A percentile compares a stretch with the other conserved stretches of the same genome.
These are phyloP conservation scores for Acanthamoeba royreba DNA, from an alignment of 208 protist species.

Conservation along the genomic window DNA sequence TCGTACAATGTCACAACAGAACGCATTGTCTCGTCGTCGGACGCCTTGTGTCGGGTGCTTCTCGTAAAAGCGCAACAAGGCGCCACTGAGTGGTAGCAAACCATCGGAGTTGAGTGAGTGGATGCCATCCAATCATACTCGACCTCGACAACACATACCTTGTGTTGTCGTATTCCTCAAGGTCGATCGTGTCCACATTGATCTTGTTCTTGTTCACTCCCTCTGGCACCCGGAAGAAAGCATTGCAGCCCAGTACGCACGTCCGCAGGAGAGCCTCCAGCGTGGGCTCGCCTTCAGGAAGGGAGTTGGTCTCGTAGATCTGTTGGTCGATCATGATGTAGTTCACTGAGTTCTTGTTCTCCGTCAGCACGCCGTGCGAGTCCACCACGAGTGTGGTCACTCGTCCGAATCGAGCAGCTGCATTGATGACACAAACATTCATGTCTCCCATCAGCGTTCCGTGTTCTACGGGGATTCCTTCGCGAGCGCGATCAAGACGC, in stretches of 20 bases:
- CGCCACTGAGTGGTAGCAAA: too few relatives aligned
- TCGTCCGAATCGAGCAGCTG: not conserved
- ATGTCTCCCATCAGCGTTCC: too few relatives aligned
- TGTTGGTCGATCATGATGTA: not conserved
- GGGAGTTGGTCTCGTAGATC: not conserved
- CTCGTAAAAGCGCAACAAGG: constrained; percentile 18
- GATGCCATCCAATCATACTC: too few relatives aligned
- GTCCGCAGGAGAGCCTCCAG: not conserved
- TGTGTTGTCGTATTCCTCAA: constrained; percentile 11
- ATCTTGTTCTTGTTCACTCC: not conserved
- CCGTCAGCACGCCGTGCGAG: not conserved
- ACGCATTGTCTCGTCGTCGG: not conserved
- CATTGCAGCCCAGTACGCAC: not conserved
- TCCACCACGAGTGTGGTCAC: not conserved
- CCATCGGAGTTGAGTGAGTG: too few relatives aligned
- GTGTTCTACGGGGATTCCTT: too few relatives aligned
- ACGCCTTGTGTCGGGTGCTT: not conserved
- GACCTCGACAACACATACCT: too few relatives aligned
- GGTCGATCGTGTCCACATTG: not conserved
- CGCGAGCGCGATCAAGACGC: too few relatives aligned
- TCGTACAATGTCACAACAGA: constrained; percentile 11
- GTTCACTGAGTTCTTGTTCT: constrained; percentile 18
- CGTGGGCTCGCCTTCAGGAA: not conserved
- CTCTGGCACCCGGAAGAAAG: not conserved
- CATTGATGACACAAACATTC: too few relatives aligned